phyloP scores from a whole-genome alignment of 148 eudicot species.

The Vaccinium macrocarpon region DNA sequence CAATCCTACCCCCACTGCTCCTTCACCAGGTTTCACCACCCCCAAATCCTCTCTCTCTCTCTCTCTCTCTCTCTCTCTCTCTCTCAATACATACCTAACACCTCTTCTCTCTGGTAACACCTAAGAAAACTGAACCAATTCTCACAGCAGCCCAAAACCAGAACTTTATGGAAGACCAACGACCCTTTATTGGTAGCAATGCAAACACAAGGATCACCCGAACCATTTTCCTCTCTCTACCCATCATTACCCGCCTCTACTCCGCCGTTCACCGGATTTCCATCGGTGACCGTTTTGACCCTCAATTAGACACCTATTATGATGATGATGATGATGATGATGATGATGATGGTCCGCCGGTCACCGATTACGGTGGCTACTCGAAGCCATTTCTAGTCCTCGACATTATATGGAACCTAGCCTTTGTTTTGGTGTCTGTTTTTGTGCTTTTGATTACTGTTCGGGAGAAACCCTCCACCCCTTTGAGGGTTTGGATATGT shows the following conservation, averaged over 20 bases:
- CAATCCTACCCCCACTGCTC: background rate
- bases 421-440: constrained; percentile 52
- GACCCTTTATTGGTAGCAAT: background rate
- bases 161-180: background rate
- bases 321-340: background rate
- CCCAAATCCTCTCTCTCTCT: background rate
- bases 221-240: background rate
- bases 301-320: background rate
- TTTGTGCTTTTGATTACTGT: constrained; percentile 40
- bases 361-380: constrained; percentile 16
- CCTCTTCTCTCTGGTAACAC: background rate
- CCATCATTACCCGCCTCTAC: constrained; percentile 7
- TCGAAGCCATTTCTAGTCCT: constrained; percentile 53
- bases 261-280: background rate
- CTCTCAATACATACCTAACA: background rate
- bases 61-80: too few species aligned
- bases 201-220: background rate
- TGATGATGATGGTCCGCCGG: background rate
- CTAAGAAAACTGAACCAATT: background rate
- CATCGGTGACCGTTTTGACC: background rate
- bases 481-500: constrained; percentile 63
- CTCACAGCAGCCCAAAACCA: too few species aligned
- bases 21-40: background rate
- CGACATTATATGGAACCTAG: constrained; percentile 64
- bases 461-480: constrained; percentile 47